phyloP scores from a whole-genome alignment of 2,329 filamentous ascomycete genomes.

The Apiospora rasikravindrae region DNA sequence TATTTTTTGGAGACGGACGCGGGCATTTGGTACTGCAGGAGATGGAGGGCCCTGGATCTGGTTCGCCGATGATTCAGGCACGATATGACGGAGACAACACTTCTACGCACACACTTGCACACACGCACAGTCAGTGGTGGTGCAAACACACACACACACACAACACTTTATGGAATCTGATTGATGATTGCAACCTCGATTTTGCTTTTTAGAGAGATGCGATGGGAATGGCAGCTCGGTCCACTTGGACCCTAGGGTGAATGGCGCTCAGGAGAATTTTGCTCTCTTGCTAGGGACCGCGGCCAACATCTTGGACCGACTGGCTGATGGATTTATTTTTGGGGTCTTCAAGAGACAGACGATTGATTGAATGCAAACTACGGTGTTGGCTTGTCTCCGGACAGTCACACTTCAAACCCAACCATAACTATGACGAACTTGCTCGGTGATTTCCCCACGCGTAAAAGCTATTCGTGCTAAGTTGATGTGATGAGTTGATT shows the following conservation, averaged over 20 bases:
- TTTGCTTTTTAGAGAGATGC: neutral
- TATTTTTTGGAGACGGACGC: conserved; percentile 5
- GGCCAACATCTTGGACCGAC: neutral
- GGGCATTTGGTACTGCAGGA: conserved; percentile 6
- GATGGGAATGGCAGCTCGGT: conserved; percentile 11
- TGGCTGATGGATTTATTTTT: conserved; percentile 13
- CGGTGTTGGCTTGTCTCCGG: neutral
- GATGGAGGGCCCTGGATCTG: conserved; percentile 18
- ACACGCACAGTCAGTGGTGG: neutral
- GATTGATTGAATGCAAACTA: neutral
- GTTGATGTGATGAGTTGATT: neutral
- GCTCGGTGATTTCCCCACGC: neutral
- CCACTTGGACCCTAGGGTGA: neutral
- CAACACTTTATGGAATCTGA: conserved; percentile 1
- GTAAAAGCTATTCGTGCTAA: neutral
- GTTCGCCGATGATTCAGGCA: conserved; percentile 18
- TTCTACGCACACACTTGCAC: neutral
- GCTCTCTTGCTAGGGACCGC: neutral
- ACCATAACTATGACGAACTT: neutral
- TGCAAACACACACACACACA: neutral
- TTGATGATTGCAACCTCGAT: conserved; percentile 10
- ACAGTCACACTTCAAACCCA: neutral
- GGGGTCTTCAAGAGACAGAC: conserved; percentile 11
- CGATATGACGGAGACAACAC: conserved; percentile 7
- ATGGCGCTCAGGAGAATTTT: conserved; percentile 7